Conservation (phyloP, 305 asterid species). For the Galium porrigens region DNA sequence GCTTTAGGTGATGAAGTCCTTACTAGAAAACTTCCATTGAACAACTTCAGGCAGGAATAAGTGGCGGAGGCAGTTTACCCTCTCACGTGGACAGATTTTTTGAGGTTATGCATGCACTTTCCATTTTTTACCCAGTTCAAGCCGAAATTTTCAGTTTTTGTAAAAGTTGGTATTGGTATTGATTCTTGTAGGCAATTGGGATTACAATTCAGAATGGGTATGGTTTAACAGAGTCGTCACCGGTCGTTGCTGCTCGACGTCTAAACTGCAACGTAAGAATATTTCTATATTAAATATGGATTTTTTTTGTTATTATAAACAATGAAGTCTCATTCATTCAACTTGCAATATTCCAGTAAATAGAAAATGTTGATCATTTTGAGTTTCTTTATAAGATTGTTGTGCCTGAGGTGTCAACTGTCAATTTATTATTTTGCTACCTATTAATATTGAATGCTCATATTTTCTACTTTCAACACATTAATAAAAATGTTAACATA, state of each 20-base stretch:
- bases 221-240: slow-evolving; percentile 89
- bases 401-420: background rate
- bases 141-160: slow-evolving; percentile 4
- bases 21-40: slow-evolving; percentile 10
- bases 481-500: too few species aligned
- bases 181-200: slow-evolving; percentile 58
- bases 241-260: slow-evolving; percentile 76
- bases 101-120: slow-evolving; percentile 45
- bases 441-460: too few species aligned
- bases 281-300: slow-evolving; percentile 1
- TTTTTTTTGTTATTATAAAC: slow-evolving; percentile 3
- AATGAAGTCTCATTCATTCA: background rate
- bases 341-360: background rate
- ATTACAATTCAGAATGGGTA: slow-evolving; percentile 71
- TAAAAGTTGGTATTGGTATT: slow-evolving; percentile 8
- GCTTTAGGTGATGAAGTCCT: background rate
- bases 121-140: slow-evolving; percentile 16
- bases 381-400: background rate
- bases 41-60: slow-evolving; percentile 55
- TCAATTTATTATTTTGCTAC: too few species aligned
- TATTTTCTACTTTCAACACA: too few species aligned
- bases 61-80: slow-evolving; percentile 97
- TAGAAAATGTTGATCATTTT: background rate
- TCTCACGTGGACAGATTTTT: slow-evolving; percentile 67
- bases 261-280: slow-evolving; percentile 49